A percentile compares a stretch with the other conserved stretches of the same genome.
phyloP scores from a whole-genome alignment of 1,284 basidiomycete species.

The Chondrostereum purpureum region DNA sequence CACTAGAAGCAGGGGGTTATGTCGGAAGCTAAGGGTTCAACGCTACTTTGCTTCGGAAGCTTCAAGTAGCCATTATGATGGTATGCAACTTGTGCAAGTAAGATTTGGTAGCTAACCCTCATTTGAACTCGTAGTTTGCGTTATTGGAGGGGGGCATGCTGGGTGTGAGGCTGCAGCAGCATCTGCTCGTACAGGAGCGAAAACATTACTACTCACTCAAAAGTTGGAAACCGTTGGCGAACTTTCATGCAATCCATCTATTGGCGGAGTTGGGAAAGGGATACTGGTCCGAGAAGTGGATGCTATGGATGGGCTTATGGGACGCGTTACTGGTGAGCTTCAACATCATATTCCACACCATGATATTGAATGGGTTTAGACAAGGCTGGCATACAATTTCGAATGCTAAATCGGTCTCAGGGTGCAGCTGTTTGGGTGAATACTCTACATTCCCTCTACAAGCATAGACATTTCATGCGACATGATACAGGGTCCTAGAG shows the following conservation, averaged over 20 bases:
- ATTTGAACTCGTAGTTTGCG: constrained; percentile 51
- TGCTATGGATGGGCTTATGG: constrained; percentile 81
- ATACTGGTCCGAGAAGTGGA: constrained; percentile 85
- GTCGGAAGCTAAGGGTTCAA: background rate
- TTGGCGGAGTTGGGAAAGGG: constrained; percentile 86
- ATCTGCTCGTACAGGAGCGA: constrained; percentile 75
- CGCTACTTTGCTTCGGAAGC: constrained; percentile 2
- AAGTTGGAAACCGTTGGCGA: constrained; percentile 78
- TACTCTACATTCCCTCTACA: constrained; percentile 17
- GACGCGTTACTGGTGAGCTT: constrained; percentile 58
- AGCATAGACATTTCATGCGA: background rate
- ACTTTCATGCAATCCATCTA: constrained; percentile 86
- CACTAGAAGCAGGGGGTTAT: no score
- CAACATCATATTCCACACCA: no score
- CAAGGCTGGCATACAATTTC: constrained; percentile 82
- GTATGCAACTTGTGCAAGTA: background rate
- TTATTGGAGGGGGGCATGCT: constrained; percentile 90
- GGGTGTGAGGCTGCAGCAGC: constrained; percentile 88
- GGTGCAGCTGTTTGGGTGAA: constrained; percentile 87
- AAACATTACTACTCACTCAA: constrained; percentile 78
- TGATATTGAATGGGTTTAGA: no score
- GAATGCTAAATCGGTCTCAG: constrained; percentile 79
- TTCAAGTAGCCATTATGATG: constrained; percentile 1
- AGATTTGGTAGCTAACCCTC: background rate
- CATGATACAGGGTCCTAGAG: constrained; percentile 83